A percentile compares a stretch with the other conserved stretches of the same genome.
These are phyloP conservation scores for Aspergillus ochraceoroseus DNA, from an alignment of 2,329 filamentous ascomycete species.

Conservation along the genomic window DNA sequence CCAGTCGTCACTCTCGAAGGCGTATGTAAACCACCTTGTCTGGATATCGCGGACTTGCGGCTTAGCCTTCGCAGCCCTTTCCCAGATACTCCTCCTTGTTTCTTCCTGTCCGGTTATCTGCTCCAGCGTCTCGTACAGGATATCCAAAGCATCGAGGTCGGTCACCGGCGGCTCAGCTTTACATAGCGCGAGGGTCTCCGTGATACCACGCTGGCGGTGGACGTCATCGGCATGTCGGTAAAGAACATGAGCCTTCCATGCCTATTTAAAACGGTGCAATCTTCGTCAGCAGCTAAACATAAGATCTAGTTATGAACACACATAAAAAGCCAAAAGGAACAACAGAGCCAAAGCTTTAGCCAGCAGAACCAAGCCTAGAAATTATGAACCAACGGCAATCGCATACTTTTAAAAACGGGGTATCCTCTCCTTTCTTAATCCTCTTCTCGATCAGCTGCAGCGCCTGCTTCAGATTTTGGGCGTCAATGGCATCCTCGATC, in stretches of 20 bases:
- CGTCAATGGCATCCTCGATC: conserved; percentile 48
- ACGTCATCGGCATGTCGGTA: conserved; percentile 40
- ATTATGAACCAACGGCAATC: neutral
- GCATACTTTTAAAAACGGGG: conserved; percentile 39
- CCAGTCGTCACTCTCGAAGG: conserved; percentile 43
- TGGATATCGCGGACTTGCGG: conserved; percentile 44
- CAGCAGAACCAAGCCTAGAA: neutral
- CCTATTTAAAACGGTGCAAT: conserved; percentile 24
- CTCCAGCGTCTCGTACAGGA: conserved; percentile 40
- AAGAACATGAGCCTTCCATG: conserved; percentile 44
- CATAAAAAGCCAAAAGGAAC: neutral
- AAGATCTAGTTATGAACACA: neutral
- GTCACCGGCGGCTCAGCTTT: conserved; percentile 41
- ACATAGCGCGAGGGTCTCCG: conserved; percentile 43
- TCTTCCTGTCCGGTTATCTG: conserved; percentile 34
- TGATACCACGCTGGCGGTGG: conserved; percentile 42
- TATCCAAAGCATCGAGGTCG: conserved; percentile 44
- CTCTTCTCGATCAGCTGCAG: conserved; percentile 49
- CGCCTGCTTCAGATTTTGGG: conserved; percentile 47
- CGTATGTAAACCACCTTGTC: conserved; percentile 43
- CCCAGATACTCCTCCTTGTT: conserved; percentile 41
- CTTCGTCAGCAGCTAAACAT: conserved; percentile 10
- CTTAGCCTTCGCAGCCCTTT: conserved; percentile 44
- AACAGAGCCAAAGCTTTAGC: neutral
- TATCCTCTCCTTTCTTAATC: conserved; percentile 52